These are phyloP conservation scores for Penicillium expansum DNA, from an alignment of 2,329 filamentous ascomycete species.

Conservation along the genomic window DNA sequence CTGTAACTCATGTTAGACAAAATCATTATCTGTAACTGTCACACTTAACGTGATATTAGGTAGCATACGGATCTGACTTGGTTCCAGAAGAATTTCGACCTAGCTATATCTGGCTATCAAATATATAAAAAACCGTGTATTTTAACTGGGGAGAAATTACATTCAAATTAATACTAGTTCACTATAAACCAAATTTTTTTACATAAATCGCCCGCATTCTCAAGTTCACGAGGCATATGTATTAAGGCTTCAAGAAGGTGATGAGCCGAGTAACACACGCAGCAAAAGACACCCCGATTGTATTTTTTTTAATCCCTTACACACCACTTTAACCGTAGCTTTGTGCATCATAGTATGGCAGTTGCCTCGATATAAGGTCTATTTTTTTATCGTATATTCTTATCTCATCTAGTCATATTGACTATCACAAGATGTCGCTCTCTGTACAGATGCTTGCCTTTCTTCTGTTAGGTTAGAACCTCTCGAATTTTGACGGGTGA, in stretches of 20 bases:
- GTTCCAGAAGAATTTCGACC: background rate
- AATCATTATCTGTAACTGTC: background rate
- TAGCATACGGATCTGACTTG: too few species aligned
- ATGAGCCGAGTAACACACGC: background rate
- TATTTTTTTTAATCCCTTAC: background rate
- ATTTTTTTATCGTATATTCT: background rate
- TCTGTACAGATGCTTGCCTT: background rate
- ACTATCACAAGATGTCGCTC: background rate
- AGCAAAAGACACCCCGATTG: background rate
- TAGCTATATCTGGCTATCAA: too few species aligned
- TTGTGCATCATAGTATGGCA: background rate
- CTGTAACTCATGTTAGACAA: background rate
- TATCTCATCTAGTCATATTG: background rate
- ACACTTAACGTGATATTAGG: background rate
- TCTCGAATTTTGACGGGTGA: too few species aligned
- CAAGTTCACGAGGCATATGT: background rate
- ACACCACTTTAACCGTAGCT: background rate
- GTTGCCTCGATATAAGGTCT: background rate
- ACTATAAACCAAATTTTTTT: background rate
- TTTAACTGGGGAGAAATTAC: too few species aligned
- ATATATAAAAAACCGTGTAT: background rate
- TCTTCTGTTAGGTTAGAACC: background rate
- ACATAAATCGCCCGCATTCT: too few species aligned
- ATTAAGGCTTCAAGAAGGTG: too few species aligned
- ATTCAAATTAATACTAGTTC: background rate